phyloP scores from a whole-genome alignment of 805 yeast genomes.

The Candida railenensis region DNA sequence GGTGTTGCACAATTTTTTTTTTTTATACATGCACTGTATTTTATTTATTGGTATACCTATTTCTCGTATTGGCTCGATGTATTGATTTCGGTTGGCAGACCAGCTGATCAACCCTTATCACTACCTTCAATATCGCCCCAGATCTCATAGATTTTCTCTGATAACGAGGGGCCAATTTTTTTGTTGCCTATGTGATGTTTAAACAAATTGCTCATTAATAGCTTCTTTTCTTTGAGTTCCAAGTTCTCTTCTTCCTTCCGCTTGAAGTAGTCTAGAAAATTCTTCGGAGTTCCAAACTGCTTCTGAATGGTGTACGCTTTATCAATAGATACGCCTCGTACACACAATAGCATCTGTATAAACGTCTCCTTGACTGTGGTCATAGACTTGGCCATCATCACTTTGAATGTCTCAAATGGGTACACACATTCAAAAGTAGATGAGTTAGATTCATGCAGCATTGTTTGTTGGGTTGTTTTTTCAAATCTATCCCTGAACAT shows the following conservation, averaged over 20 bases:
- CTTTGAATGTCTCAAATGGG: slow-evolving; percentile 49
- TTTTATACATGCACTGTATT: no score
- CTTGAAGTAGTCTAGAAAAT: slow-evolving; percentile 47
- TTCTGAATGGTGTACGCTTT: slow-evolving; percentile 79
- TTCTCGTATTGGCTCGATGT: no score
- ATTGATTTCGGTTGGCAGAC: no score
- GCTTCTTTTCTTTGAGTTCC: slow-evolving; percentile 27
- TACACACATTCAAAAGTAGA: slow-evolving; percentile 37
- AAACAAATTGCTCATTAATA: slow-evolving; percentile 28
- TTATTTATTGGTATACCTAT: no score
- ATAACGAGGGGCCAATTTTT: slow-evolving; percentile 50
- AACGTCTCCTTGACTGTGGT: slow-evolving; percentile 76
- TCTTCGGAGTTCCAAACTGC: slow-evolving; percentile 66
- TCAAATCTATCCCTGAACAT: slow-evolving; percentile 48
- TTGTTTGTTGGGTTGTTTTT: no score
- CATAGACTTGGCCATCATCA: slow-evolving; percentile 66
- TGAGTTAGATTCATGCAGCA: not conserved
- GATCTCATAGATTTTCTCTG: slow-evolving; percentile 50
- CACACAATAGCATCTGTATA: slow-evolving; percentile 71
- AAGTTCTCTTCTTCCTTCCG: slow-evolving; percentile 14
- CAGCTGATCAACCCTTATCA: no score
- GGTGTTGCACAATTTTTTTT: not conserved
- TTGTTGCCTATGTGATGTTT: slow-evolving; percentile 48
- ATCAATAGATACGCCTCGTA: slow-evolving; percentile 79
- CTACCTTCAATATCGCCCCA: slow-evolving; percentile 45